These are phyloP conservation scores for Skeletonema potamos DNA, from an alignment of 108 stramenopile species.

Conservation along the genomic window DNA sequence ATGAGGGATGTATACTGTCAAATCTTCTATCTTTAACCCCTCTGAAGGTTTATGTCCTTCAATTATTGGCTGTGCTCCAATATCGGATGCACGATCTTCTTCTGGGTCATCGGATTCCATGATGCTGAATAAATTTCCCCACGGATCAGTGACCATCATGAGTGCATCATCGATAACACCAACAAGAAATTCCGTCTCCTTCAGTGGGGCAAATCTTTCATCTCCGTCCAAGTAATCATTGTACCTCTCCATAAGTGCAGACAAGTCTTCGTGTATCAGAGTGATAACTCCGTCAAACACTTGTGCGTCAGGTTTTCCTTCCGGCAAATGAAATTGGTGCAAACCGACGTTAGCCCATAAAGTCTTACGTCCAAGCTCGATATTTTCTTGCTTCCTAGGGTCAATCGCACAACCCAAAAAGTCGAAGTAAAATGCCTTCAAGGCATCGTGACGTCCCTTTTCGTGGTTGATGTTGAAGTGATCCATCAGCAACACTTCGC, in stretches of 20 bases:
- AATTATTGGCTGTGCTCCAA: slow-evolving; percentile 36
- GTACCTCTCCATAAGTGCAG: slow-evolving; percentile 39
- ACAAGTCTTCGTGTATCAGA: slow-evolving; percentile 45
- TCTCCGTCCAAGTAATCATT: slow-evolving; percentile 29
- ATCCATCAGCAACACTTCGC: slow-evolving; percentile 38
- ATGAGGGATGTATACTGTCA: slow-evolving; percentile 48
- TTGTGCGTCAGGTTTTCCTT: slow-evolving; percentile 57
- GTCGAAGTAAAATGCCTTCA: slow-evolving; percentile 52
- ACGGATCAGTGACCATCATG: slow-evolving; percentile 63
- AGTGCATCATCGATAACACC: slow-evolving; percentile 9
- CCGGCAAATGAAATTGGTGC: slow-evolving; percentile 55
- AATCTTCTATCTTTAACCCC: slow-evolving; percentile 50
- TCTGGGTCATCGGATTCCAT: slow-evolving; percentile 33
- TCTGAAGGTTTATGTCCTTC: slow-evolving; percentile 43
- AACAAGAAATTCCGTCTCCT: slow-evolving; percentile 48
- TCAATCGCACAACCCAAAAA: slow-evolving; percentile 48
- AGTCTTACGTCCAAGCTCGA: slow-evolving; percentile 8
- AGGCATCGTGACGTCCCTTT: slow-evolving; percentile 40
- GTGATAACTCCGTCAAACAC: slow-evolving; percentile 64
- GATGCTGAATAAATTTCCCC: slow-evolving; percentile 58
- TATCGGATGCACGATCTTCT: slow-evolving; percentile 43
- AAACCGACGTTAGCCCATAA: neutral
- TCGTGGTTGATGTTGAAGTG: slow-evolving; percentile 58
- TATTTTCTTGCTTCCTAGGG: slow-evolving; percentile 46
- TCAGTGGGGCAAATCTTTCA: slow-evolving; percentile 22